Conservation (phyloP, 2,329 filamentous ascomycete species). For the Chrysoporthe puriensis region DNA sequence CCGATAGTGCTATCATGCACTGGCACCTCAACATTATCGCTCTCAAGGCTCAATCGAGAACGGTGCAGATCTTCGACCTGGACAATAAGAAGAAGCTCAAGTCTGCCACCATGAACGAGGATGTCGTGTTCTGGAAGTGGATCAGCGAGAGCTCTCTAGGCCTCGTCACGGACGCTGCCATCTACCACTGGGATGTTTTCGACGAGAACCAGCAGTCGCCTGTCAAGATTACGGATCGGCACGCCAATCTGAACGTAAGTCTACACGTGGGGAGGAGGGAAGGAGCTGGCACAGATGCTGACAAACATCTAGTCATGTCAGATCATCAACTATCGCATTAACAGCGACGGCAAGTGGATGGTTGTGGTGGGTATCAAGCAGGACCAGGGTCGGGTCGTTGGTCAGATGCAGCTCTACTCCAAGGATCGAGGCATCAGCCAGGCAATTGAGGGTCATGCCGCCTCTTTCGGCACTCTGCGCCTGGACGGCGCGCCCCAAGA, state of each 20-base stretch:
- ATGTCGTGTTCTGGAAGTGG: constrained; percentile 99
- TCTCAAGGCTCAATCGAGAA: constrained; percentile 90
- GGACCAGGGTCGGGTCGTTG: constrained; percentile 89
- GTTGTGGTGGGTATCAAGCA: constrained; percentile 95
- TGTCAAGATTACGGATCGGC: constrained; percentile 92
- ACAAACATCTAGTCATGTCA: constrained; percentile 73
- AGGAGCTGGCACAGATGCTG: constrained; percentile 21
- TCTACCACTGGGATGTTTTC: constrained; percentile 98
- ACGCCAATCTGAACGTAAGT: constrained; percentile 82
- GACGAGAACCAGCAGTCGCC: constrained; percentile 78
- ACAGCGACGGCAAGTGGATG: constrained; percentile 97
- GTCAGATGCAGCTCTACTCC: constrained; percentile 96
- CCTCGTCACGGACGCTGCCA: constrained; percentile 84
- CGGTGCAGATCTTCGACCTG: constrained; percentile 97
- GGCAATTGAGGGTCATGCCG: constrained; percentile 95
- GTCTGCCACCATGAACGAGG: constrained; percentile 94
- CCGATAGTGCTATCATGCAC: constrained; percentile 99
- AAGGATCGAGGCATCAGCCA: constrained; percentile 96
- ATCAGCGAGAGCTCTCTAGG: constrained; percentile 87
- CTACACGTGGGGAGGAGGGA: neutral
- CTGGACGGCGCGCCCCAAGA: constrained; percentile 88
- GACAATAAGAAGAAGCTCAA: constrained; percentile 93
- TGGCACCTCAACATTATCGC: constrained; percentile 96
- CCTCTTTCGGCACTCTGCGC: constrained; percentile 86
- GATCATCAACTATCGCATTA: constrained; percentile 99